Conservation (phyloP, 2,329 filamentous ascomycete species). For the Didymellaceae sp. region DNA sequence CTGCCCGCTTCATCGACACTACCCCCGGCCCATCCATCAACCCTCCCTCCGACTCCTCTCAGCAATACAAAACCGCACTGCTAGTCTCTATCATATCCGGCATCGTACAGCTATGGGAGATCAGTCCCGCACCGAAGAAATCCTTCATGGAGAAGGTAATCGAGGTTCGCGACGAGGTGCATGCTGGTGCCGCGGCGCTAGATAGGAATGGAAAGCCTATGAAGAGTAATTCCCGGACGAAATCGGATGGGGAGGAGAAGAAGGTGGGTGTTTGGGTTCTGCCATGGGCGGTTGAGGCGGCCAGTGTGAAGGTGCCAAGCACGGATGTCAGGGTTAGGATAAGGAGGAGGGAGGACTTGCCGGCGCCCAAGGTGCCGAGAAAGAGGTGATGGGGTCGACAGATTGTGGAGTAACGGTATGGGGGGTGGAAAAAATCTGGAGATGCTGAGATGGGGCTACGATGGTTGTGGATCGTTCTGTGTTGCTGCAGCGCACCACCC, state of each 20-base stretch:
- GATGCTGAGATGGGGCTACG: no score
- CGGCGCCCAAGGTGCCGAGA: slow-evolving; percentile 10
- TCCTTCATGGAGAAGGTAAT: slow-evolving; percentile 39
- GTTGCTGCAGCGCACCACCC: no score
- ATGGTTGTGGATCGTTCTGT: no score
- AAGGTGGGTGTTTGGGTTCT: slow-evolving; percentile 55
- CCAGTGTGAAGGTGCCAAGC: slow-evolving; percentile 59
- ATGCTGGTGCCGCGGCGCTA: slow-evolving; percentile 34
- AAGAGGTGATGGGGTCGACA: slow-evolving; percentile 2
- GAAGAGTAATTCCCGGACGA: slow-evolving; percentile 6
- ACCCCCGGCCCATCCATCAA: slow-evolving; percentile 25
- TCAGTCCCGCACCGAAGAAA: slow-evolving; percentile 43
- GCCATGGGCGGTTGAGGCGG: slow-evolving; percentile 55
- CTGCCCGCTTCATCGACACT: slow-evolving; percentile 35
- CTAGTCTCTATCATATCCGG: slow-evolving; percentile 40
- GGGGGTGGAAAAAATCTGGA: no score
- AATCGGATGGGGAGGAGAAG: slow-evolving; percentile 18
- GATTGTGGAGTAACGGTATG: no score
- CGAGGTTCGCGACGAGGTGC: slow-evolving; percentile 41
- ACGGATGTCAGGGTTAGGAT: slow-evolving; percentile 63
- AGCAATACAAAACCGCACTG: slow-evolving; percentile 33
- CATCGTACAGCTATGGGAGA: slow-evolving; percentile 46
- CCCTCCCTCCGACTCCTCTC: slow-evolving; percentile 19
- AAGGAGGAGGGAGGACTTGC: slow-evolving; percentile 44
- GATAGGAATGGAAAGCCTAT: slow-evolving; percentile 12